Base-by-base conservation (phyloP, 805 yeast species). In the Blastobotrys terrestris region DNA sequence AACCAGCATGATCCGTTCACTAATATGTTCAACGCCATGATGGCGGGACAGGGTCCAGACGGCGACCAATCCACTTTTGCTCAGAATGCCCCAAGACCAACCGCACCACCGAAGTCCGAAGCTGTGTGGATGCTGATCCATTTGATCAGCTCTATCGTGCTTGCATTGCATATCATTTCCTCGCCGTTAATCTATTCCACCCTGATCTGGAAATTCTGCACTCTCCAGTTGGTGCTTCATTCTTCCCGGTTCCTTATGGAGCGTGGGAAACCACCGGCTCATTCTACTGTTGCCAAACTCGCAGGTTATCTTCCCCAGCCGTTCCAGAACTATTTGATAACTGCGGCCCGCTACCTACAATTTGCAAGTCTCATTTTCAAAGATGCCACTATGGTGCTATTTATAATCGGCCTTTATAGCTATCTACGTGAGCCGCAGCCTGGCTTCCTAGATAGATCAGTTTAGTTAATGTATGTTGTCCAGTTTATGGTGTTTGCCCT, bases 251-350 rank as follows among this genome's bases (percentile, higher is more conserved):
- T 57, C 45, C 18, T 61, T 16, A 39, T 61, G 8, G 69, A 65
- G 20, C 60, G 56, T 43, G 54, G 55, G 31, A 52, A 57, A 15
- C 56, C 62, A 6, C 56, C 62, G 18, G 55, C 58, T 20, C 50
- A 58, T 47, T 51, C 67, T 11, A 46, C 52, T 31, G 45, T 65
- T 18, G 60, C 59, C 13, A 59, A 60, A 7, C 49, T 67, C 43
- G 55, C 67, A 3, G 54, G 55, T 11, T 61, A 63, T 58, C 55
- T 67, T 35, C 71, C 71, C 1, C 49, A 44, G 15, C 58, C 59
- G 13, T 61, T 63, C 48, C 55, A 58, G 35, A 50, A 54, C 16
- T 64, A 63, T 51, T 44, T 64, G 48, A 51, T 59, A 5, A 51
- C 55, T 22, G 58, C 49, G 14, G 57, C 55, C 13, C 52, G 52